Conservation (phyloP, 1,284 basidiomycete genomes). For the Lentinula novae-zelandiae region DNA sequence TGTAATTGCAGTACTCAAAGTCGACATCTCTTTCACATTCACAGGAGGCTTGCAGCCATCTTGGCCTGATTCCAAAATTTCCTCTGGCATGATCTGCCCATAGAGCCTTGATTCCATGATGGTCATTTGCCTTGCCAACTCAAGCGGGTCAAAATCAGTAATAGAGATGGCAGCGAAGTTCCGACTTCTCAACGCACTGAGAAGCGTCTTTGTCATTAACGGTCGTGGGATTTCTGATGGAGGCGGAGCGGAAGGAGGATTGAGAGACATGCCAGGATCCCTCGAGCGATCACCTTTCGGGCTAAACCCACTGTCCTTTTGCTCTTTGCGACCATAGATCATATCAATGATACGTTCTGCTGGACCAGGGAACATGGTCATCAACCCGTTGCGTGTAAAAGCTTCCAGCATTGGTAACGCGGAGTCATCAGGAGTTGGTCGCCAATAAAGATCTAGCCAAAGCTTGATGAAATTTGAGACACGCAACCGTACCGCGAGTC, state of each 20-base stretch:
- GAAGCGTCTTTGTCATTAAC: constrained; percentile 79
- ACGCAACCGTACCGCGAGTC: constrained; percentile 83
- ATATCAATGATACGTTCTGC: constrained; percentile 75
- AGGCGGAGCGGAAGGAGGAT: constrained; percentile 48
- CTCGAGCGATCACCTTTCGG: constrained; percentile 58
- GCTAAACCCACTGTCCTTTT: constrained; percentile 41
- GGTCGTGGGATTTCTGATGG: constrained; percentile 73
- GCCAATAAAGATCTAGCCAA: constrained; percentile 94
- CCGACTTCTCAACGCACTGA: constrained; percentile 57
- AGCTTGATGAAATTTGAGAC: constrained; percentile 90
- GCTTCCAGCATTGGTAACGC: constrained; percentile 57
- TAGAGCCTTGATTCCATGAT: constrained; percentile 91
- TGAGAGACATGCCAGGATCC: constrained; percentile 67
- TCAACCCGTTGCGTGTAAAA: constrained; percentile 64
- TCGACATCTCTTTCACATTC: constrained; percentile 82
- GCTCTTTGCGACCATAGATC: constrained; percentile 41
- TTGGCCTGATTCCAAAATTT: constrained; percentile 56
- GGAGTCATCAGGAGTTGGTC: constrained; percentile 58
- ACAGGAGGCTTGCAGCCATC: constrained; percentile 61
- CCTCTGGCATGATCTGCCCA: constrained; percentile 81
- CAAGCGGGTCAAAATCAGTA: constrained; percentile 91
- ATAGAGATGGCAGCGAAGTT: constrained; percentile 62
- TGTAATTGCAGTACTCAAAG: constrained; percentile 88
- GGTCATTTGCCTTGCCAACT: constrained; percentile 93
- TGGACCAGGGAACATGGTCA: constrained; percentile 61